Evolutionary conservation across 441 rosid genomes (phyloP).

Genomic region (Populus hybrid): DNA sequence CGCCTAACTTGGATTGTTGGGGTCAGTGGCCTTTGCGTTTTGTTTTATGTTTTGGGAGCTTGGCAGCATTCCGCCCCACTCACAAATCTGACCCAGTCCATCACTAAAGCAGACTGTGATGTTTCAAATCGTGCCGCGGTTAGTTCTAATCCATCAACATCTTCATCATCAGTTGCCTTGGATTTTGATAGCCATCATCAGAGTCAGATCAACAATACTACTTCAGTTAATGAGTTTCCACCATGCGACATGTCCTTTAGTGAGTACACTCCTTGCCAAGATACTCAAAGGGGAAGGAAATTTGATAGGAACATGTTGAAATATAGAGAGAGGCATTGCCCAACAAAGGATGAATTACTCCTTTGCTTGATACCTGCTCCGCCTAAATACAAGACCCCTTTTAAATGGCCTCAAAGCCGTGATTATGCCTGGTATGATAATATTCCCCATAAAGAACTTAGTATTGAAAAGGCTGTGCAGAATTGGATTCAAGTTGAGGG

Average conservation of each 20-base stretch:
- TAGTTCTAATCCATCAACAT: constrained; percentile 19
- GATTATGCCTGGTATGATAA: constrained; percentile 95
- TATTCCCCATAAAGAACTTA: constrained; percentile 90
- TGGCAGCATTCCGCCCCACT: constrained; percentile 64
- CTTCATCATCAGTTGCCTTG: constrained; percentile 30
- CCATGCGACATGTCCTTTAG: constrained; percentile 69
- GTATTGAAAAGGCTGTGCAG: constrained; percentile 94
- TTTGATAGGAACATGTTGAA: constrained; percentile 78
- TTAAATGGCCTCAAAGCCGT: constrained; percentile 95
- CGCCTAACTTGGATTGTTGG: constrained; percentile 73
- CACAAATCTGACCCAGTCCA: constrained; percentile 33
- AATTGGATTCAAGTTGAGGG: constrained; percentile 96
- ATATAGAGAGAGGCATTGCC: constrained; percentile 93
- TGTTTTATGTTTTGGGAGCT: constrained; percentile 77
- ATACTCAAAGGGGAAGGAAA: constrained; percentile 66
- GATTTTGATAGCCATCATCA: constrained; percentile 83
- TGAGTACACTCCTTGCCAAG: constrained; percentile 91
- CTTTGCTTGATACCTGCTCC: constrained; percentile 88
- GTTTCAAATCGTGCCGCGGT: constrained; percentile 23
- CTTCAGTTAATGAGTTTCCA: constrained; percentile 31
- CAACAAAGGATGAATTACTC: constrained; percentile 62
- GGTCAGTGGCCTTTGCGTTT: constrained; percentile 72
- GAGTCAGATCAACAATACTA: constrained; percentile 38
- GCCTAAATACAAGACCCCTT: constrained; percentile 87
- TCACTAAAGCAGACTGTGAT: constrained; percentile 46